A percentile compares a stretch with the other conserved stretches of the same genome.
Conservation (phyloP, 1,139 yeast genomes). For the Spathaspora sp. region DNA sequence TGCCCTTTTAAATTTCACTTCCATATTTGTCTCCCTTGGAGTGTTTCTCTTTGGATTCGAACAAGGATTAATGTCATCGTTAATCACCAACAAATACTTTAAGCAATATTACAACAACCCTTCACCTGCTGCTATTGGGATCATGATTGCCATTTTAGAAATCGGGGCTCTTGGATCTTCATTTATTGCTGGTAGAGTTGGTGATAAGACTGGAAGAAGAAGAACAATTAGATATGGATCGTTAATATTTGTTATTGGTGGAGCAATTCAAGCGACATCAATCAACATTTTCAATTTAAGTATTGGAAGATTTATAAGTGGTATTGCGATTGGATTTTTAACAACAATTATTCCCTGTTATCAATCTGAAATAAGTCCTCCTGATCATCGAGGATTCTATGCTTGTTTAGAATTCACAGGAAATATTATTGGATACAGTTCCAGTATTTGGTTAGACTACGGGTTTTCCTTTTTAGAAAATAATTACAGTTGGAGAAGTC, state of each 20-base stretch:
- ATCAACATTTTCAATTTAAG: slow-evolving; percentile 50
- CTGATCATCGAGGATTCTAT: slow-evolving; percentile 82
- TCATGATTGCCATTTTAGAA: slow-evolving; percentile 54
- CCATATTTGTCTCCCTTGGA: slow-evolving; percentile 58
- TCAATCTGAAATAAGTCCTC: slow-evolving; percentile 88
- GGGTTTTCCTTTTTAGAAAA: slow-evolving; percentile 61
- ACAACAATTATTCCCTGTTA: slow-evolving; percentile 96
- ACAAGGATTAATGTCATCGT: slow-evolving; percentile 61
- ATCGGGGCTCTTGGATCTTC: slow-evolving; percentile 84
- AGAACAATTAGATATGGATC: slow-evolving; percentile 83
- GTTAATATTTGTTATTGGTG: slow-evolving; percentile 77
- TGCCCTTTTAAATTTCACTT: slow-evolving; percentile 54
- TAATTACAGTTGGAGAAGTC: slow-evolving; percentile 72
- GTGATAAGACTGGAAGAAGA: slow-evolving; percentile 80
- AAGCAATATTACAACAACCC: slow-evolving; percentile 72
- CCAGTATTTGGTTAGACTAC: slow-evolving; percentile 91
- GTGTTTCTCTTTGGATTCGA: slow-evolving; percentile 63
- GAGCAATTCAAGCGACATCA: slow-evolving; percentile 63
- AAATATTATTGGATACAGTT: slow-evolving; percentile 80
- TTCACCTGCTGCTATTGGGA: slow-evolving; percentile 47
- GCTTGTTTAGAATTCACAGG: slow-evolving; percentile 95
- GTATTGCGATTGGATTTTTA: slow-evolving; percentile 84
- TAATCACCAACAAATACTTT: slow-evolving; percentile 69
- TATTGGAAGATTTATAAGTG: slow-evolving; percentile 76
- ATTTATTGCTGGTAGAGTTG: slow-evolving; percentile 69